Conservation (phyloP, 2,329 filamentous ascomycete species). For the Pseudogymnoascus sp. region DNA sequence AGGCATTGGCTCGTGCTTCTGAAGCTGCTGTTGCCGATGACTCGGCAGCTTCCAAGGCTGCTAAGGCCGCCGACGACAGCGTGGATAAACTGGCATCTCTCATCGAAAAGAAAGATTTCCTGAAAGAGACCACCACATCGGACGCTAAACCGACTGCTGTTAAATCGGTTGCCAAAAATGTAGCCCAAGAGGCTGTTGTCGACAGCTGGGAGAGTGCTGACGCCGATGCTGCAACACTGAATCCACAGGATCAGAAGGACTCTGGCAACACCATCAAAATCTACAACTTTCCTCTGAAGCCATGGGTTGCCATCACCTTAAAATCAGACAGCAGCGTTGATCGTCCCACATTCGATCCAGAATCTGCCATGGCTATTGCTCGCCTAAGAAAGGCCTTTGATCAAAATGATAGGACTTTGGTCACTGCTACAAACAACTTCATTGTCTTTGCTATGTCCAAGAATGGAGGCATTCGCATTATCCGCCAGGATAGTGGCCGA, state of each 20-base stretch:
- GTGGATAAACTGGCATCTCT: constrained; percentile 42
- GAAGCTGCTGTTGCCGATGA: background rate
- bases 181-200: constrained; percentile 51
- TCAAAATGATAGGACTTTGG: constrained; percentile 89
- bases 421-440: constrained; percentile 80
- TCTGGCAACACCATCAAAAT: constrained; percentile 64
- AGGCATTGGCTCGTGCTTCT: constrained; percentile 49
- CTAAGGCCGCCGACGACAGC: constrained; percentile 41
- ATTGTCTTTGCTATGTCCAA: constrained; percentile 94
- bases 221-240: constrained; percentile 51
- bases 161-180: constrained; percentile 51
- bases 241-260: constrained; percentile 54
- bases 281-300: constrained; percentile 89
- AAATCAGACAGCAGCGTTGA: constrained; percentile 48
- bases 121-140: constrained; percentile 45
- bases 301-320: constrained; percentile 85
- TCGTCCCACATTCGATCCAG: constrained; percentile 54
- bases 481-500: constrained; percentile 86
- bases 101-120: constrained; percentile 45
- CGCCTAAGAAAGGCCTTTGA: constrained; percentile 96
- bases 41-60: constrained; percentile 39
- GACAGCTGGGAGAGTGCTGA: constrained; percentile 91
- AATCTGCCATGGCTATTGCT: constrained; percentile 85
- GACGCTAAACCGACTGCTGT: constrained; percentile 38
- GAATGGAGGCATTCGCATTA: constrained; percentile 85